Percentiles rank a stretch among this genome's conserved stretches.
Conservation (phyloP, 257 asterid genomes). For the Solanum dulcamara region DNA sequence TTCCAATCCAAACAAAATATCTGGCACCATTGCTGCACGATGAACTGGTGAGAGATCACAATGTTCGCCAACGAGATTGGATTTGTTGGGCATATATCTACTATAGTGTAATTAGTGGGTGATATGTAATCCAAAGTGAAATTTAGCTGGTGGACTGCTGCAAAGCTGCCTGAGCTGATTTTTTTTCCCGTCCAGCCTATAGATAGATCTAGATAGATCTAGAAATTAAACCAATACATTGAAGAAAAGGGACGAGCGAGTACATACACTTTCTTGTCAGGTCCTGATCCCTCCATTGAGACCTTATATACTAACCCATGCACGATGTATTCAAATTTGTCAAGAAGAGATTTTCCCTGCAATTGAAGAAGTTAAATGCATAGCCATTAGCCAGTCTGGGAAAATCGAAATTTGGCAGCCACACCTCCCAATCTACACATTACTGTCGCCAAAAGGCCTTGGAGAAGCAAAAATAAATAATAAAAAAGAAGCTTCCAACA, state of each 20-base stretch:
- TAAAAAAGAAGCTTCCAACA: not conserved
- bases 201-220: not conserved
- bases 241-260: conserved; percentile 1
- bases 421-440: not conserved
- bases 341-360: conserved; percentile 71
- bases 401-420: not conserved
- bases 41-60: not conserved
- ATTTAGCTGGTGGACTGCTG: not conserved
- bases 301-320: conserved; percentile 80
- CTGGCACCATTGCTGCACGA: not conserved
- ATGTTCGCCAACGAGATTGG: not conserved
- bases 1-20: not conserved
- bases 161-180: not conserved
- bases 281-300: conserved; percentile 32
- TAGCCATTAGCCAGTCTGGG: not conserved
- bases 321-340: conserved; percentile 90
- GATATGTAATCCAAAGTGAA: not conserved
- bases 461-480: not conserved
- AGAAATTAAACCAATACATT: not conserved
- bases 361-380: not conserved
- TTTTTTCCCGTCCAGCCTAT: not conserved
- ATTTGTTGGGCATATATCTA: not conserved
- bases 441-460: not conserved
- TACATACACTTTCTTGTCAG: conserved; percentile 48
- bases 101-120: not conserved